Base-by-base conservation (phyloP, 306 rosid genomes). In the Prunus mira region DNA sequence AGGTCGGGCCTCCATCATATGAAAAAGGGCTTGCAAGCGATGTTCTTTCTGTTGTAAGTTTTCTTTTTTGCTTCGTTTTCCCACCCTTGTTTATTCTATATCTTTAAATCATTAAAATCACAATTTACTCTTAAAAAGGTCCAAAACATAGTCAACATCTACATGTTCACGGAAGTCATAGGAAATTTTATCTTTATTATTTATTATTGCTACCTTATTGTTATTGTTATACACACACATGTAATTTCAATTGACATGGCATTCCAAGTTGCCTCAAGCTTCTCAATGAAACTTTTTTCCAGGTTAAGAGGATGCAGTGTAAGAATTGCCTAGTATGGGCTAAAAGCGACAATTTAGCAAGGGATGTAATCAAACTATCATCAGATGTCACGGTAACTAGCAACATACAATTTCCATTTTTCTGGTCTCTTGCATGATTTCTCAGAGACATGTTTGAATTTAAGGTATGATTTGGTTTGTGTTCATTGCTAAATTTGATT, bases 21-120 rank as follows among this genome's bases (percentile, higher is more conserved):
- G 98, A 93, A 88, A 91, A 81, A 54, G 97, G 93, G 41, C 91
- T 93, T 49, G 98, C 97, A 14, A 67, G 65, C 71, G 94, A 93
- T 75, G 84, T 93, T 78, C 84, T 93, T 50, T 88, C 90, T 77
- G 78, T 75, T 79, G 98, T 93, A 86, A 89, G 98, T 88, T 83
- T 80, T 34, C 12, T 83, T 80, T 34, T 14, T 84, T 72, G 22
- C 45, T 45, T 52, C 67, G n/a, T 47, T 58, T 57, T 71, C 54
- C 78, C 10, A 58, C 19, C 61, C 74, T 65, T 73, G 64, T 68
- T 74, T 76, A 43, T 74, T 54, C 12, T 62, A 19, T 68, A 43
- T 71, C 34, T 32, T 47, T 28, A 38, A 11, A 78, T 22, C 5
- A 66, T 27, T 75, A 41, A 49, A 67, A 34, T 51, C 52, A 56